Percentiles rank a stretch among this genome's conserved stretches.
Evolutionary conservation across 2,329 filamentous ascomycete genomes (phyloP).

Genomic region (Paecilomyces formosus): DNA sequence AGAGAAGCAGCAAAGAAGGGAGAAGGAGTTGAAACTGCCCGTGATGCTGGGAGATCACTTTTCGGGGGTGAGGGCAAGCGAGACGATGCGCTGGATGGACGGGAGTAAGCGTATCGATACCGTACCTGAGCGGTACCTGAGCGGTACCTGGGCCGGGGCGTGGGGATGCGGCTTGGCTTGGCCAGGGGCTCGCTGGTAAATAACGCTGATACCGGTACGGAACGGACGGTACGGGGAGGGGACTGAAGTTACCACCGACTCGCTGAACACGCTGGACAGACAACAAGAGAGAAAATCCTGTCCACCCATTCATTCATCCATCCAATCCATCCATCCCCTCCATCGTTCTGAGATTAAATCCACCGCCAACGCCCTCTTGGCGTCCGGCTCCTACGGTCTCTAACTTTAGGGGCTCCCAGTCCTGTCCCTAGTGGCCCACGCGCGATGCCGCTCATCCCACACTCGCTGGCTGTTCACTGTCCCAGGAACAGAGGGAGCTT

Average conservation of each 20-base stretch:
- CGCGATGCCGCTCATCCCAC: background rate
- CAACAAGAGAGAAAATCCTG: background rate
- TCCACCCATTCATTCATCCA: background rate
- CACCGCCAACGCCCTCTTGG: background rate
- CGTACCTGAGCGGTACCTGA: background rate
- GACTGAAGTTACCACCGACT: background rate
- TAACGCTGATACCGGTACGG: background rate
- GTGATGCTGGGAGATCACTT: background rate
- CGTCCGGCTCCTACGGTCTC: background rate
- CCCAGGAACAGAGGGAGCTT: background rate
- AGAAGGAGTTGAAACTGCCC: background rate
- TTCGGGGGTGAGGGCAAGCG: background rate
- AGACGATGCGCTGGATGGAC: background rate
- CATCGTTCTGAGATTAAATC: background rate
- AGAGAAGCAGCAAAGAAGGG: constrained; percentile 8
- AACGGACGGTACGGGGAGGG: background rate
- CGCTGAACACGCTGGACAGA: no score
- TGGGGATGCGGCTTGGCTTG: background rate
- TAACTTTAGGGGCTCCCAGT: background rate
- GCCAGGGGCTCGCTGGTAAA: background rate
- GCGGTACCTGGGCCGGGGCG: background rate
- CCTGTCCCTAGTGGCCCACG: background rate
- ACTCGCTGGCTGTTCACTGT: background rate
- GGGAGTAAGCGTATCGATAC: background rate
- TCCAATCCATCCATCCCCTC: background rate